Evolutionary conservation across 140 eudicot species (phyloP).

Genomic region (Senecio squalidus): DNA sequence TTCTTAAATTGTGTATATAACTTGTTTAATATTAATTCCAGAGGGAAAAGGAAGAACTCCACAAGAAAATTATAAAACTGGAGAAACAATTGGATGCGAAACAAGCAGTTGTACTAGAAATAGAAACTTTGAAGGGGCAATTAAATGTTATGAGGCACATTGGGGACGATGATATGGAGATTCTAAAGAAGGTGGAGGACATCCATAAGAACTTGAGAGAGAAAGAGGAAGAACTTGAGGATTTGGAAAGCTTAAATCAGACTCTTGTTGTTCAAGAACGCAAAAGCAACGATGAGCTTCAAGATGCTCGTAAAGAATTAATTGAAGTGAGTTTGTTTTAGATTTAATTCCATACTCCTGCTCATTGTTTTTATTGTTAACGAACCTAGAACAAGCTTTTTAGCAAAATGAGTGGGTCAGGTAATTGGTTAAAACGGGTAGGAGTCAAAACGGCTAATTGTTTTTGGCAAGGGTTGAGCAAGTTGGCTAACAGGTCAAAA

Average conservation of each 20-base stretch:
- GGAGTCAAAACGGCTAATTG: too few relatives aligned
- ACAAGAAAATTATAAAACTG: constrained; percentile 47
- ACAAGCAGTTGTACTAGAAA: constrained; percentile 71
- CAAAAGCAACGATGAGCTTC: constrained; percentile 73
- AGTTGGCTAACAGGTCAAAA: neutral
- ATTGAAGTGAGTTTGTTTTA: constrained; percentile 43
- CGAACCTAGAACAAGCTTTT: too few relatives aligned
- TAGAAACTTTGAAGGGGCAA: constrained; percentile 56
- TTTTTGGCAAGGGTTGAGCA: neutral
- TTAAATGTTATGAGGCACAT: constrained; percentile 72
- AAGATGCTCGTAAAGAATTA: constrained; percentile 86
- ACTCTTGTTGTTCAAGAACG: constrained; percentile 64
- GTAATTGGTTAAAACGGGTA: too few relatives aligned
- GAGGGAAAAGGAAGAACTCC: constrained; percentile 74
- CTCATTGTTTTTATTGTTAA: neutral
- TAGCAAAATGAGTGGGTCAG: too few relatives aligned
- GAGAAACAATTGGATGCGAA: constrained; percentile 71
- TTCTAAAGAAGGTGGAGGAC: constrained; percentile 52
- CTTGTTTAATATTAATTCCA: constrained; percentile 22
- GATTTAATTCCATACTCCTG: neutral
- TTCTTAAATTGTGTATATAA: neutral
- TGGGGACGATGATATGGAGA: constrained; percentile 58
- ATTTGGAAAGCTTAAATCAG: constrained; percentile 59
- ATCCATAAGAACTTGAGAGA: constrained; percentile 58
- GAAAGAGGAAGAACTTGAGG: constrained; percentile 57